Evolutionary conservation across 2,329 filamentous ascomycete genomes (phyloP).

Genomic region (Aspergillus terreus): DNA sequence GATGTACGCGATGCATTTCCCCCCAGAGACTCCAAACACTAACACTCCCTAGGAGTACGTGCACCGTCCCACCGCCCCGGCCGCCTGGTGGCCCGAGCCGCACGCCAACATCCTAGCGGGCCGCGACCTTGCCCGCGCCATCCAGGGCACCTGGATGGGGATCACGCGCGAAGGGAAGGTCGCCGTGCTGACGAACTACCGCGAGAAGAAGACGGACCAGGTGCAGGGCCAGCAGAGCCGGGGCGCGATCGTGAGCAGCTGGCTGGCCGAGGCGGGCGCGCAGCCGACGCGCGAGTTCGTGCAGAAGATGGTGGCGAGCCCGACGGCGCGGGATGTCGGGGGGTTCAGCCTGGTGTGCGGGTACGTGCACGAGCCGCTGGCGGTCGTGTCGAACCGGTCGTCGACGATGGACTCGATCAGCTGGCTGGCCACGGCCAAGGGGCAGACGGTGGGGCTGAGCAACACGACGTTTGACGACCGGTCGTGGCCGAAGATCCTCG

Average conservation of each 20-base stretch:
- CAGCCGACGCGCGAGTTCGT: constrained; percentile 50
- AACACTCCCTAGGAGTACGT: constrained; percentile 55
- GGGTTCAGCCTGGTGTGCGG: constrained; percentile 63
- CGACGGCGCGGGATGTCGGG: constrained; percentile 55
- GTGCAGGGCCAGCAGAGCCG: constrained; percentile 50
- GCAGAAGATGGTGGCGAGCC: constrained; percentile 51
- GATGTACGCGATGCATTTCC: constrained; percentile 50
- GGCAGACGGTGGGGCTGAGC: constrained; percentile 57
- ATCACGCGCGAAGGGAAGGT: constrained; percentile 59
- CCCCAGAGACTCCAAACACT: background rate
- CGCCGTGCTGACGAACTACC: constrained; percentile 63
- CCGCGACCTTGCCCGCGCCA: constrained; percentile 57
- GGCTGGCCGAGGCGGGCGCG: constrained; percentile 45
- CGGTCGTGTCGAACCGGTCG: constrained; percentile 62
- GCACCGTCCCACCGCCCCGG: constrained; percentile 56
- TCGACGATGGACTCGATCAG: constrained; percentile 48
- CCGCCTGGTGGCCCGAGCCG: constrained; percentile 58
- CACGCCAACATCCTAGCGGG: constrained; percentile 56
- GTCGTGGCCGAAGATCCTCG: constrained; percentile 59
- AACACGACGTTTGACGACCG: constrained; percentile 59
- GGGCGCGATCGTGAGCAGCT: constrained; percentile 59
- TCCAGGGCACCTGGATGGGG: constrained; percentile 63
- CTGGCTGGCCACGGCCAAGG: constrained; percentile 47
- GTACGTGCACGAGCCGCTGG: constrained; percentile 50
- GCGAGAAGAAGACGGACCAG: constrained; percentile 49